A percentile compares a stretch with the other conserved stretches of the same genome.
Conservation (phyloP, 345 rosid genomes). For the Euphorbia pulcherrima region DNA sequence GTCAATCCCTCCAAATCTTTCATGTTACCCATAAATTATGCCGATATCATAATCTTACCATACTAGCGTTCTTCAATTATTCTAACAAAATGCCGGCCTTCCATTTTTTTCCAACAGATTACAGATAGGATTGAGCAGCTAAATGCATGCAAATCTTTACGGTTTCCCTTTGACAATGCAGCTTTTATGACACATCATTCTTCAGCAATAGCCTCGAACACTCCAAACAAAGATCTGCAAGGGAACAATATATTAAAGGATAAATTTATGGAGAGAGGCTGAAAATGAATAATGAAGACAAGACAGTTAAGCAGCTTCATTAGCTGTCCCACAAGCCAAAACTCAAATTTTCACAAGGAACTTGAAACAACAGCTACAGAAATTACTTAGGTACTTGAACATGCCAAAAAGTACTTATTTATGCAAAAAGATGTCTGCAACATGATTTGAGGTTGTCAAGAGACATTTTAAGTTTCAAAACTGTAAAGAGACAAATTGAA, state of each 20-base stretch:
- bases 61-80: not conserved
- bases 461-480: not conserved
- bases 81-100: not conserved
- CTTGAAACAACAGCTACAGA: not conserved
- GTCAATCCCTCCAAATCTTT: not conserved
- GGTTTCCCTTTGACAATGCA: not conserved
- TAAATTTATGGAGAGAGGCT: not conserved
- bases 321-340: not conserved
- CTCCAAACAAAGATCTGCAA: constrained; percentile 1
- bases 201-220: not conserved
- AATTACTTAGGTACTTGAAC: not conserved
- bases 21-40: not conserved
- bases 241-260: not conserved
- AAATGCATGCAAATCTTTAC: not conserved
- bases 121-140: not conserved
- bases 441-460: not conserved
- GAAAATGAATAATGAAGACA: not conserved
- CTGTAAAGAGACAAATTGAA: not conserved
- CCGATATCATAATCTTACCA: not conserved
- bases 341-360: not conserved
- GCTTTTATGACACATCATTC: not conserved
- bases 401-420: not conserved
- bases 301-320: not conserved
- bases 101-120: not conserved
- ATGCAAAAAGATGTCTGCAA: not conserved